Evolutionary conservation across 2,329 filamentous ascomycete species (phyloP).

Genomic region (Plectosphaerella cucumerina): DNA sequence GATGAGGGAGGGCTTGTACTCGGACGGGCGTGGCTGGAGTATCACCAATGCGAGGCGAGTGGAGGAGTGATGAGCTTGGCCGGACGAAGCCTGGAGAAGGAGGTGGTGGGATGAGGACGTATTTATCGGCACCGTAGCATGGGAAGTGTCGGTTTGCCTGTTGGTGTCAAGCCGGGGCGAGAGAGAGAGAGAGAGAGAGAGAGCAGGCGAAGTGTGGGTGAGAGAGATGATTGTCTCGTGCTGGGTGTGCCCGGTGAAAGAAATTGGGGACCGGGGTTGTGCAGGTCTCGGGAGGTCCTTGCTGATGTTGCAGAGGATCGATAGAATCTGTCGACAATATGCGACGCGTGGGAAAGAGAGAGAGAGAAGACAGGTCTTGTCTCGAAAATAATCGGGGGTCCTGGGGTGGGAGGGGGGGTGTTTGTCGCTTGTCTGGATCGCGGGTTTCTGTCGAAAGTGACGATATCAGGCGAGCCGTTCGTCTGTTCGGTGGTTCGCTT

Average conservation of each 20-base stretch:
- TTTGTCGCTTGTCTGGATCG: background rate
- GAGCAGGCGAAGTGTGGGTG: background rate
- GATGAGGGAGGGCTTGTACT: conserved; percentile 17
- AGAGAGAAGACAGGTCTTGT: conserved; percentile 5
- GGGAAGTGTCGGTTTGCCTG: conserved; percentile 2
- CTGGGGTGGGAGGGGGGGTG: background rate
- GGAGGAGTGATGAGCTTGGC: conserved; percentile 21
- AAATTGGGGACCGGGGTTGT: conserved; percentile 10
- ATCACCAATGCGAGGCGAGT: conserved; percentile 28
- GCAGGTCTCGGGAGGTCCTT: conserved; percentile 13
- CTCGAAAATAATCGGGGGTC: conserved; percentile 1
- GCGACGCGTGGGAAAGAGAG: background rate
- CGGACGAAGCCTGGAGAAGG: conserved; percentile 15
- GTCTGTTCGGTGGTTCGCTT: conserved; percentile 1
- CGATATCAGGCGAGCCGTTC: background rate
- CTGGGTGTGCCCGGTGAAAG: background rate
- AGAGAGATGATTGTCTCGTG: background rate
- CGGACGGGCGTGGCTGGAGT: conserved; percentile 23
- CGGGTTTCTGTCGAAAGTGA: background rate
- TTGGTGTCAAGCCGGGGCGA: background rate
- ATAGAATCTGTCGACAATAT: background rate
- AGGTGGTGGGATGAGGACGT: conserved; percentile 21
- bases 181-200: conserved; percentile 3
- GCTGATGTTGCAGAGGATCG: conserved; percentile 5
- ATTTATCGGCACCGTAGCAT: conserved; percentile 17